Conservation (phyloP, 2,329 filamentous ascomycete genomes). For the Colletotrichum simmondsii region DNA sequence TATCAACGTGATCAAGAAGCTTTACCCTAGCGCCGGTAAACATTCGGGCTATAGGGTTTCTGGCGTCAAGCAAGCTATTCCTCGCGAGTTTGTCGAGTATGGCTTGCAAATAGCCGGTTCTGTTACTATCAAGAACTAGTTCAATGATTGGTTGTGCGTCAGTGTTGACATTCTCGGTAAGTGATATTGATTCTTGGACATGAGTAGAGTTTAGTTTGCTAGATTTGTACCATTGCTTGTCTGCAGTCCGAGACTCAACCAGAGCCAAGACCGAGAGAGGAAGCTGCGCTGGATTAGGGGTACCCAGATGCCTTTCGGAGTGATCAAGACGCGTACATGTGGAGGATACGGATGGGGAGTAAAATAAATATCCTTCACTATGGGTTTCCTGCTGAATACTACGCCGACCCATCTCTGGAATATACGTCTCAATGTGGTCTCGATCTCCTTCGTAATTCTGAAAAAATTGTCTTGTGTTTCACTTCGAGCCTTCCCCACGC, state of each 20-base stretch:
- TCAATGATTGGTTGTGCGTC: neutral
- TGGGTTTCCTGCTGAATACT: neutral
- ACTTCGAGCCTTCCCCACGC: neutral
- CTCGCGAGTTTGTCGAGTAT: neutral
- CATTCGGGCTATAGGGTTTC: neutral
- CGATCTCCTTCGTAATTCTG: neutral
- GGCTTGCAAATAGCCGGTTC: neutral
- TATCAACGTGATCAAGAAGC: neutral
- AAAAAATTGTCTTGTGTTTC: neutral
- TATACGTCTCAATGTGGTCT: neutral
- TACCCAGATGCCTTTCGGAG: neutral
- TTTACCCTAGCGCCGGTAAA: neutral
- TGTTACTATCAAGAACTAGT: neutral
- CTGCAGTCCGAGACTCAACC: neutral
- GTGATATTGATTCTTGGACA: neutral
- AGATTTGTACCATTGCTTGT: neutral
- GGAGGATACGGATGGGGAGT: neutral
- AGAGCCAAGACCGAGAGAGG: neutral
- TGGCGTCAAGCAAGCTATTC: neutral
- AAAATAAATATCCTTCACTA: neutral
- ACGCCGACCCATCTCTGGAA: accelerated
- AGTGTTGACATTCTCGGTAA: neutral
- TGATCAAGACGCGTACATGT: accelerated
- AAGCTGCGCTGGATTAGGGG: neutral
- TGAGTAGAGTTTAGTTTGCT: neutral